Evolutionary conservation across 176 grass and related monocot species (phyloP).

Genomic region (Aegilops tauschii): DNA sequence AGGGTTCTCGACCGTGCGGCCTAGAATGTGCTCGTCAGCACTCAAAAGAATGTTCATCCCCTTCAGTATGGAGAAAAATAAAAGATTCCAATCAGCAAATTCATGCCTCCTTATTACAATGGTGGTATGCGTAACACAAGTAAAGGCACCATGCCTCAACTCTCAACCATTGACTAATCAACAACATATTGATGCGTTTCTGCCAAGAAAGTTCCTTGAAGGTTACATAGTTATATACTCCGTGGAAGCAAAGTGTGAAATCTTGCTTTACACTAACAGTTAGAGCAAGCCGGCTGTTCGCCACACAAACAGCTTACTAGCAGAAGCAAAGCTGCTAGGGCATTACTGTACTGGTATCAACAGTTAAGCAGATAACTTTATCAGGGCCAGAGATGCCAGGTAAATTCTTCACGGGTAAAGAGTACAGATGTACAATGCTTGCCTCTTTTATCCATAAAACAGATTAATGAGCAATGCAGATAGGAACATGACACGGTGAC

Average conservation of each 20-base stretch:
- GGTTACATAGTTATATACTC: neutral
- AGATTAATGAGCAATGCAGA: neutral
- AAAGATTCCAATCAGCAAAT: constrained; percentile 28
- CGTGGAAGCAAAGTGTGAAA: neutral
- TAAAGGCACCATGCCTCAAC: neutral
- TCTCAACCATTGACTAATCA: neutral
- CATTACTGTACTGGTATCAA: neutral
- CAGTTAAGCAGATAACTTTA: neutral
- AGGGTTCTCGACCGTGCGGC: constrained; percentile 42
- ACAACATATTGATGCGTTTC: neutral
- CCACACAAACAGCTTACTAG: neutral
- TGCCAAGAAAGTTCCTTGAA: neutral
- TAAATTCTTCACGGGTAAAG: neutral
- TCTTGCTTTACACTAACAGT: neutral
- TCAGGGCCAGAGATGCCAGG: neutral
- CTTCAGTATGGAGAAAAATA: constrained; percentile 31
- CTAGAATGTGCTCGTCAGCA: constrained; percentile 69
- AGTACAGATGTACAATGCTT: neutral
- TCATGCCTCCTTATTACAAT: neutral
- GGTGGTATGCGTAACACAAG: neutral
- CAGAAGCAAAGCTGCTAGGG: neutral
- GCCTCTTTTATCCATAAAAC: neutral
- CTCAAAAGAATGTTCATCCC: constrained; percentile 86
- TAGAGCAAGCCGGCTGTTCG: neutral
- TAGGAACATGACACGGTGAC: neutral